phyloP scores from a whole-genome alignment of 2,329 filamentous ascomycete genomes.

The Periconia digitata region DNA sequence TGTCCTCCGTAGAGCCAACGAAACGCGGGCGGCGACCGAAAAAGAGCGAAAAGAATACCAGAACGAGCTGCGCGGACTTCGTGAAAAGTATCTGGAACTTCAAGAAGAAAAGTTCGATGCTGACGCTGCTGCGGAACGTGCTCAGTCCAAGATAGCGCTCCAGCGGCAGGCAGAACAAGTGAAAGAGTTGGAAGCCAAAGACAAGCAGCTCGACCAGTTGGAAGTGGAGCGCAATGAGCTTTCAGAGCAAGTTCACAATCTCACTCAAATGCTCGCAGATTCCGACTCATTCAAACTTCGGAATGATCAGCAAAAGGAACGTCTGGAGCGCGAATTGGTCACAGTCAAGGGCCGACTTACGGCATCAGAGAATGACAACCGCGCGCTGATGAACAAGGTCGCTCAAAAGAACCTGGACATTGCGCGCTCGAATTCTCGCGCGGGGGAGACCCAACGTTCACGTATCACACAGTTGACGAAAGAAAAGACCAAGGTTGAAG shows the following conservation, averaged over 20 bases:
- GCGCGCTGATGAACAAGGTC: slow-evolving; percentile 91
- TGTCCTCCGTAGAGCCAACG: slow-evolving; percentile 79
- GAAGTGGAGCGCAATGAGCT: slow-evolving; percentile 78
- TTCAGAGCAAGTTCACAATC: slow-evolving; percentile 76
- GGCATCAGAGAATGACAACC: slow-evolving; percentile 95
- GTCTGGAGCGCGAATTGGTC: slow-evolving; percentile 84
- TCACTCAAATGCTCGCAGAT: slow-evolving; percentile 84
- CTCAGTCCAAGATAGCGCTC: slow-evolving; percentile 73
- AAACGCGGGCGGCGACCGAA: slow-evolving; percentile 77
- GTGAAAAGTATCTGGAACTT: slow-evolving; percentile 79
- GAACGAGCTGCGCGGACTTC: slow-evolving; percentile 77
- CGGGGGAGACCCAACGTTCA: slow-evolving; percentile 77
- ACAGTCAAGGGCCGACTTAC: slow-evolving; percentile 87
- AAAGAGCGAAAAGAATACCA: slow-evolving; percentile 88
- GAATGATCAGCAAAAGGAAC: slow-evolving; percentile 91
- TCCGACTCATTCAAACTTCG: slow-evolving; percentile 87
- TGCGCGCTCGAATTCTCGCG: slow-evolving; percentile 82
- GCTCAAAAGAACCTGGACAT: slow-evolving; percentile 98
- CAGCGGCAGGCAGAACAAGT: slow-evolving; percentile 78
- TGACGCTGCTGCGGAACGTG: slow-evolving; percentile 77
- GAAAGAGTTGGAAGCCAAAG: slow-evolving; percentile 78
- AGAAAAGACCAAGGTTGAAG: slow-evolving; percentile 81
- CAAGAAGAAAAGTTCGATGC: slow-evolving; percentile 85
- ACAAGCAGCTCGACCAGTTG: slow-evolving; percentile 74
- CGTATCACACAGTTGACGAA: slow-evolving; percentile 75